phyloP scores from a whole-genome alignment of 345 rosid species.

The Aurinia saxatilis region DNA sequence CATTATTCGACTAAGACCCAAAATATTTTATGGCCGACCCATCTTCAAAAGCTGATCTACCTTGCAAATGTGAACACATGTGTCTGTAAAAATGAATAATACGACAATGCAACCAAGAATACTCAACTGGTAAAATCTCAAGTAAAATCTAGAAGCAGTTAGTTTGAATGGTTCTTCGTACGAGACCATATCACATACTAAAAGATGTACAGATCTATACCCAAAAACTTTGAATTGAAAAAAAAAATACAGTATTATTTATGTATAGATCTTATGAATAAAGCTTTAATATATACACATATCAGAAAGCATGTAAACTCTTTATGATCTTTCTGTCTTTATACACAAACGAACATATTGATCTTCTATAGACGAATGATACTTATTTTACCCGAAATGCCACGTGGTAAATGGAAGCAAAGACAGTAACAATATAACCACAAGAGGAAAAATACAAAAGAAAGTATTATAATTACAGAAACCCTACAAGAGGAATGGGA shows the following conservation, averaged over 20 bases:
- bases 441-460: not conserved
- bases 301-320: conserved; percentile 5
- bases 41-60: not conserved
- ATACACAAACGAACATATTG: not conserved
- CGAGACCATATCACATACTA: too few relatives aligned
- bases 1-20: conserved; percentile 2
- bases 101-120: too few relatives aligned
- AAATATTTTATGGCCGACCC: not conserved
- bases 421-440: not conserved
- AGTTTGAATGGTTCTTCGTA: too few relatives aligned
- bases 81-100: not conserved
- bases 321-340: not conserved
- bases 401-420: conserved; percentile 9
- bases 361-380: not conserved
- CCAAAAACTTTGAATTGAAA: too few relatives aligned
- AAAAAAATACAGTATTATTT: too few relatives aligned
- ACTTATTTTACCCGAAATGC: not conserved
- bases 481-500: conserved; percentile 26
- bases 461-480: not conserved
- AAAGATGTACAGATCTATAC: too few relatives aligned
- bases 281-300: not conserved
- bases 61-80: conserved; percentile 3
- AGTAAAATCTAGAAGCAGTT: too few relatives aligned
- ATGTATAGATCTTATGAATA: not conserved
- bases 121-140: too few relatives aligned